Evolutionary conservation across 176 grass and related monocot genomes (phyloP), one percentile per base, ranked within the genome.

Genomic region (Zea luxurians): DNA sequence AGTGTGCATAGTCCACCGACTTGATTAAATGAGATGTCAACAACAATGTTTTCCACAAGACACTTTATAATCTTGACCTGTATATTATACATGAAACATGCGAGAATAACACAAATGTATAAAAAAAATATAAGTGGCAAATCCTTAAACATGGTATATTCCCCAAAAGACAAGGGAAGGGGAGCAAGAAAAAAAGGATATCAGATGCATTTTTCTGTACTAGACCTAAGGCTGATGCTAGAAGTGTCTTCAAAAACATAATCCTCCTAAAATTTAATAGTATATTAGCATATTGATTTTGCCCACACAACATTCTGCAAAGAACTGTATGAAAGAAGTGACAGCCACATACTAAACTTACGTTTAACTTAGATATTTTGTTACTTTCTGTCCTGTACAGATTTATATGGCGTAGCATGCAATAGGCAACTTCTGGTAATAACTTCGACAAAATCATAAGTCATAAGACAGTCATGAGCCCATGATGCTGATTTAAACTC

Each of bases 1-100:
- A 97, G 91, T 41, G 94, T 97, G 52, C 91, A 97, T 69, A 97
- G 68, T 58, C 94, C 94, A 88, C 94, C 94, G 66, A 97, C 89
- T 90, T 97, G 94, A 89, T 97, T 97, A 84, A 88, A 97, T 54
- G 94, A 97, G 55, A 93, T 93, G 75, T 97, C 94, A 36, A 97
- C 94, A 88, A 93, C 89, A 90, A 97, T 97, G 81, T 93, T 91
- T 70, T 91, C 94, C 73, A 97, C 94, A 61, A 97, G 89, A 82
- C 94, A 97, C 78, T 97, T 97, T 69, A 97, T 93, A 77, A 97
- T 86, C 82, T 97, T 97, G 58, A 97, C 94, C 94, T 97, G 94
- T 44, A 74, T 48, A 81, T 62, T 70, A 83, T 64, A 59, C 48
- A 90, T 13, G 13, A 70, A 74, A 84, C 70, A 77, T 48, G 58